Evolutionary conservation across 1,284 basidiomycete species (phyloP).

Genomic region (Coniferiporia sulphurascens): DNA sequence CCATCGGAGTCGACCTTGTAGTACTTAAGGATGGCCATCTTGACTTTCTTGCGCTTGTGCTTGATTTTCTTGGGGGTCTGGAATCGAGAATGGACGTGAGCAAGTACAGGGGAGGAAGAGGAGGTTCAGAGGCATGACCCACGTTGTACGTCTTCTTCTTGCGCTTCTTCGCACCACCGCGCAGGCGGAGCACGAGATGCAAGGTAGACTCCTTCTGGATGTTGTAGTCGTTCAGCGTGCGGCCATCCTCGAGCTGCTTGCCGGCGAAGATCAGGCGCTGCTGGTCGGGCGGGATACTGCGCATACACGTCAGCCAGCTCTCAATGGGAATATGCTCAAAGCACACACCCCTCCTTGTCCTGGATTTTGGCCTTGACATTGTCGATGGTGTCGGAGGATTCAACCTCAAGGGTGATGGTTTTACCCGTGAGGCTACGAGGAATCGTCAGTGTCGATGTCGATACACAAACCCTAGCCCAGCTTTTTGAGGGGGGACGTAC

Average conservation of each 20-base stretch:
- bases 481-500: constrained; percentile 39
- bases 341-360: constrained; percentile 85
- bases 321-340: constrained; percentile 3
- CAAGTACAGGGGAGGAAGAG: not conserved
- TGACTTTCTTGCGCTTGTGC: constrained; percentile 99
- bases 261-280: constrained; percentile 98
- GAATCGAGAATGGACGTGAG: constrained; percentile 17
- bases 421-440: constrained; percentile 88
- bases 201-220: constrained; percentile 97
- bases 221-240: constrained; percentile 87
- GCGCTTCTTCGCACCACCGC: constrained; percentile 98
- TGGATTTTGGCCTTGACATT: constrained; percentile 97
- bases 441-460: not conserved
- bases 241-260: constrained; percentile 95
- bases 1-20: constrained; percentile 99
- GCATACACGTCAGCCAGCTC: not conserved
- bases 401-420: constrained; percentile 97
- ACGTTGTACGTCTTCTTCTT: constrained; percentile 99
- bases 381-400: constrained; percentile 96
- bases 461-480: constrained; percentile 5
- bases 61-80: constrained; percentile 99
- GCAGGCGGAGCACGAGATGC: constrained; percentile 91
- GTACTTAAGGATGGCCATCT: constrained; percentile 99
- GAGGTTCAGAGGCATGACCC: constrained; percentile 24
- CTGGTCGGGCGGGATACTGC: constrained; percentile 89